Evolutionary conservation across 2,329 filamentous ascomycete genomes (phyloP), one percentile per base, ranked within the genome.

Genomic region (Xylariomycetidae sp.): DNA sequence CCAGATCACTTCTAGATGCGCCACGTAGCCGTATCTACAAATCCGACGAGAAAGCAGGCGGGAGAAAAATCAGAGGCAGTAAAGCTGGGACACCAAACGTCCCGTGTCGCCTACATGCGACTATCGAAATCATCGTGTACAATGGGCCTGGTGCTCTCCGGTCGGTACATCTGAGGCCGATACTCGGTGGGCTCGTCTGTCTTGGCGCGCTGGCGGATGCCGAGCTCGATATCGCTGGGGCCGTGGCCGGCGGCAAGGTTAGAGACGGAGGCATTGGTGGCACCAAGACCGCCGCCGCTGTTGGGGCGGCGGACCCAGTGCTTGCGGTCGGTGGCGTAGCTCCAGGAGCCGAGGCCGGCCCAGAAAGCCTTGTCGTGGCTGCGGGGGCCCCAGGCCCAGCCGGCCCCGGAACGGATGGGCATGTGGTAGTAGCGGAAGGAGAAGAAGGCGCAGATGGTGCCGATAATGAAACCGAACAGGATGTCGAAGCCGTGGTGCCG

Each of bases 401-500:
- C 89, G 2, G 82, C 83, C 6, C 87, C 87, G n/a, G 73, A 70
- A 14, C 65, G 68, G 42, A 94, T 78, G 1, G 88, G 86, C 8
- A 92, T 64, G 54, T 95, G 87, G 54, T 95, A 95, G 64, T 82
- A 86, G 16, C 84, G 72, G 65, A 95, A 95, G 3, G 80, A 74
- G 47, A 90, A 78, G 55, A 80, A 79, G 14, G 85, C 75, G 23
- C 75, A 75, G 27, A 79, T 60, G 10, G 81, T 71, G 7, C 90
- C 90, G 41, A 95, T 82, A 10, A 84, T 45, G 35, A 81, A 83
- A n/a, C 90, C 90, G 42, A 84, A 86, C 3, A 95, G 62, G 44
- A 95, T 85, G 45, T 96, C 90, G 56, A 95, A 90, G n/a, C 82
- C 88, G 56, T 90, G 85, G 58, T 96, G 90, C 24, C 85, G 79